phyloP scores from a whole-genome alignment of 805 yeast genomes.

The Candida montana region DNA sequence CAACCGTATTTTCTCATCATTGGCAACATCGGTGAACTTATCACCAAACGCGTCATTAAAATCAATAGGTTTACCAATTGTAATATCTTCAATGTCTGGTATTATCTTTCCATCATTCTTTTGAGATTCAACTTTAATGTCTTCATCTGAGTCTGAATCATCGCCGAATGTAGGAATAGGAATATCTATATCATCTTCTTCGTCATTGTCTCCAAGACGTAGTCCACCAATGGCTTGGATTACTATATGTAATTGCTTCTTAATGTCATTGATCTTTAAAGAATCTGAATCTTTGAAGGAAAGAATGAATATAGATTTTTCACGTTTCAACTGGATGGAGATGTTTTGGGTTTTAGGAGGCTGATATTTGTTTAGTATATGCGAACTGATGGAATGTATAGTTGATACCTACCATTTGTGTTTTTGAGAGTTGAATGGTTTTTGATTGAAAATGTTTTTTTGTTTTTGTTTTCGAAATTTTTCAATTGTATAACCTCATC shows the following conservation, averaged over 20 bases:
- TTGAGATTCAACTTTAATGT: neutral
- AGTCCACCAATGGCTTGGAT: slow-evolving; percentile 46
- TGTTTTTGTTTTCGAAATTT: too few relatives aligned
- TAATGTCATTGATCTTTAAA: slow-evolving; percentile 22
- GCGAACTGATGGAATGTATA: neutral
- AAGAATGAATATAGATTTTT: slow-evolving; percentile 30
- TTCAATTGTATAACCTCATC: too few relatives aligned
- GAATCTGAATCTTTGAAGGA: slow-evolving; percentile 13
- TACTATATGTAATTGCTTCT: slow-evolving; percentile 29
- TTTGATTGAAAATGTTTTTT: too few relatives aligned
- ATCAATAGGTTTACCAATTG: slow-evolving; percentile 19
- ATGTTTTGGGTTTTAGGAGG: slow-evolving; percentile 5
- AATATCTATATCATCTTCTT: slow-evolving; percentile 28
- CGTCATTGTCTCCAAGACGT: slow-evolving; percentile 16
- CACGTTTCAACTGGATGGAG: slow-evolving; percentile 28
- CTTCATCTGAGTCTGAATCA: slow-evolving; percentile 28
- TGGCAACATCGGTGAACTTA: slow-evolving; percentile 17
- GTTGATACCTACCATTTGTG: slow-evolving; percentile 4
- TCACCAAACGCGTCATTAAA: slow-evolving; percentile 13
- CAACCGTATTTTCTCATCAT: slow-evolving; percentile 10
- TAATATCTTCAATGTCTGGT: slow-evolving; percentile 13
- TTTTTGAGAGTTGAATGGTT: too few relatives aligned
- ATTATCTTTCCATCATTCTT: slow-evolving; percentile 3
- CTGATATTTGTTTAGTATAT: neutral
- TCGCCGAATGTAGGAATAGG: slow-evolving; percentile 34